These are phyloP conservation scores for Mycena olivaceomarginata DNA, from an alignment of 768 basidiomycete species.

Conservation along the genomic window DNA sequence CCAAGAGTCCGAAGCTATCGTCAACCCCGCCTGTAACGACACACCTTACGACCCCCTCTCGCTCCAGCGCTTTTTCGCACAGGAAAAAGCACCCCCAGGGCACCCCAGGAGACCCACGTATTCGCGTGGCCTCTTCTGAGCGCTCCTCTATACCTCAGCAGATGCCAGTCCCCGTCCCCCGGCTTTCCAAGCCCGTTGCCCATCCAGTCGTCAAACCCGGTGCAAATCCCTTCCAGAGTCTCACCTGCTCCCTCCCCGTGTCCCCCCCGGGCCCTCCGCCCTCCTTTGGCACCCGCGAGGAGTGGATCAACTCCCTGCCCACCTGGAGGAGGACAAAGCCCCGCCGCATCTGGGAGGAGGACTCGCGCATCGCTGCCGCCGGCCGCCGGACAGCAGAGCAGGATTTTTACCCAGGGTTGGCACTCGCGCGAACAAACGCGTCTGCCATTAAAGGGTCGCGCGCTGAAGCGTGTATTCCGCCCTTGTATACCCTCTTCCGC, in stretches of 20 bases:
- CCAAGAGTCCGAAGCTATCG: conserved; percentile 51
- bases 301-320: conserved; percentile 84
- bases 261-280: conserved; percentile 78
- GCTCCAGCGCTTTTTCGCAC: conserved; percentile 57
- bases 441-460: conserved; percentile 89
- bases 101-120: conserved; percentile 61
- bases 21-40: conserved; percentile 75
- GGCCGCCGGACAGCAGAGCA: conserved; percentile 56
- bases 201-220: conserved; percentile 81
- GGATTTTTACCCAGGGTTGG: conserved; percentile 87
- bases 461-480: conserved; percentile 92
- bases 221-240: conserved; percentile 69
- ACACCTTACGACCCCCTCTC: conserved; percentile 77
- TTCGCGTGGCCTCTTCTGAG: conserved; percentile 61
- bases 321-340: conserved; percentile 83
- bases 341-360: conserved; percentile 80
- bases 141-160: conserved; percentile 68
- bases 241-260: conserved; percentile 76
- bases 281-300: conserved; percentile 79
- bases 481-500: conserved; percentile 64
- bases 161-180: conserved; percentile 93
- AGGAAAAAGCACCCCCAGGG: conserved; percentile 58
- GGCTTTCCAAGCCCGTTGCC: conserved; percentile 72
- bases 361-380: conserved; percentile 50
- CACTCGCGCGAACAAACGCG: conserved; percentile 81